phyloP scores from a whole-genome alignment of 768 basidiomycete genomes.

The Leccinum sublutescens region DNA sequence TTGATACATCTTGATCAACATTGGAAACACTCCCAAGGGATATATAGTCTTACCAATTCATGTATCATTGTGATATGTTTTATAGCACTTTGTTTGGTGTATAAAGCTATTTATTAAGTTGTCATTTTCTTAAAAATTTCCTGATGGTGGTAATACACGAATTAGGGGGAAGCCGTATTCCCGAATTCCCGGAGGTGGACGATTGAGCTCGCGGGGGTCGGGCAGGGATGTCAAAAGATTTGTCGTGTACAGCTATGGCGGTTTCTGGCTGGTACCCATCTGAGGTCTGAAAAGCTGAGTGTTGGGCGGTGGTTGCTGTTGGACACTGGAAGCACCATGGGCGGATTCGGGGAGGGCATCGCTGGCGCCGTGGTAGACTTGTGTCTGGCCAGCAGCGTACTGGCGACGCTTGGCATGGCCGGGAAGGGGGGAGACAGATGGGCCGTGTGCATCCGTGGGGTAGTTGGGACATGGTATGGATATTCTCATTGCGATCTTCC shows the following conservation, averaged over 20 bases:
- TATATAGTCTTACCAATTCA: too few species aligned
- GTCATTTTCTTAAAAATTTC: too few species aligned
- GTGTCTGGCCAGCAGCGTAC: too few species aligned
- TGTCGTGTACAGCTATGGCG: conserved; percentile 76
- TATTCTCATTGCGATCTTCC: conserved; percentile 89
- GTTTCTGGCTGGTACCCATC: conserved; percentile 83
- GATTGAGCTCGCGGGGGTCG: conserved; percentile 68
- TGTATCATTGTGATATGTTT: too few species aligned
- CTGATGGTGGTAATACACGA: too few species aligned
- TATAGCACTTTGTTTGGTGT: too few species aligned
- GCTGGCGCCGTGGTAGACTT: conserved; percentile 38
- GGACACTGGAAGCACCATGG: conserved; percentile 38
- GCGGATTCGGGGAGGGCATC: conserved; percentile 44
- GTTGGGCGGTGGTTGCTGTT: conserved; percentile 37
- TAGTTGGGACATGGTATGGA: conserved; percentile 44
- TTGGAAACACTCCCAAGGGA: too few species aligned
- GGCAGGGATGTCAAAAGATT: conserved; percentile 93
- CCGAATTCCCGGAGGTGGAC: conserved; percentile 80
- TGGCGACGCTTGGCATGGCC: conserved; percentile 52
- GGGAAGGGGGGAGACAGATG: conserved; percentile 45
- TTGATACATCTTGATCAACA: too few species aligned
- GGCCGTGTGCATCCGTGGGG: conserved; percentile 39
- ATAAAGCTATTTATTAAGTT: too few species aligned
- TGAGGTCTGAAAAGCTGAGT: conserved; percentile 81
- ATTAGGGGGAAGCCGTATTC: conserved; percentile 52